Evolutionary conservation across 2,329 filamentous ascomycete genomes (phyloP).

Genomic region (Metarhizium robertsii): DNA sequence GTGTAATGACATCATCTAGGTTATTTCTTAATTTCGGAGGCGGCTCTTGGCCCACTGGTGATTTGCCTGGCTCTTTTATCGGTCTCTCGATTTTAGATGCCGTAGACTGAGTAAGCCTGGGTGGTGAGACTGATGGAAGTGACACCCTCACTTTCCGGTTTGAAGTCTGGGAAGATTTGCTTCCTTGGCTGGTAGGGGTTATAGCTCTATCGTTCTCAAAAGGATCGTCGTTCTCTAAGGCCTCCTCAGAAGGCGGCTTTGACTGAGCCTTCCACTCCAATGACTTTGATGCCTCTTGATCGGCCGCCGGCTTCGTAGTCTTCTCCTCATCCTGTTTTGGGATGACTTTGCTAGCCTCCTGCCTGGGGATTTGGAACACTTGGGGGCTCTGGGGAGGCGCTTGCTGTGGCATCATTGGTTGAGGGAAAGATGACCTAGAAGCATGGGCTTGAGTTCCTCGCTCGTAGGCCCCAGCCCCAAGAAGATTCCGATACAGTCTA

Average conservation of each 20-base stretch:
- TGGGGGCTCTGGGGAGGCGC: neutral
- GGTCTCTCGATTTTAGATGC: too few species aligned
- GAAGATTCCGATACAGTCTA: neutral
- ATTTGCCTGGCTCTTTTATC: neutral
- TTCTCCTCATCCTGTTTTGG: neutral
- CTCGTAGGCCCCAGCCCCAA: neutral
- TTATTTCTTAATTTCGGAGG: neutral
- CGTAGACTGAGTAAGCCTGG: neutral
- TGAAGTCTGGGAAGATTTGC: neutral
- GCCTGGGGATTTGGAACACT: neutral
- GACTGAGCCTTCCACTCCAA: conserved; percentile 12
- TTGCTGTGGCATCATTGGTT: neutral
- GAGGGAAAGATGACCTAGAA: neutral
- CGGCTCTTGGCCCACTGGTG: neutral
- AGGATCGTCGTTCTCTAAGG: conserved; percentile 8
- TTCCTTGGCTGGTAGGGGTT: conserved; percentile 7
- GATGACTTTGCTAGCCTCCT: neutral
- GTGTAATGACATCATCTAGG: neutral
- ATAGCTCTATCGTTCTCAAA: neutral
- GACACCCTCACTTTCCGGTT: conserved; percentile 13
- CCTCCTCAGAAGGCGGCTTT: conserved; percentile 21
- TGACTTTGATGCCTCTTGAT: neutral
- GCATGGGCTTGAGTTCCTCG: neutral
- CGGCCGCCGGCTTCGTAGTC: neutral
- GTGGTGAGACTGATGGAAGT: conserved; percentile 6